Evolutionary conservation across 1,284 basidiomycete species (phyloP).

Genomic region (Tranzscheliella williamsii): DNA sequence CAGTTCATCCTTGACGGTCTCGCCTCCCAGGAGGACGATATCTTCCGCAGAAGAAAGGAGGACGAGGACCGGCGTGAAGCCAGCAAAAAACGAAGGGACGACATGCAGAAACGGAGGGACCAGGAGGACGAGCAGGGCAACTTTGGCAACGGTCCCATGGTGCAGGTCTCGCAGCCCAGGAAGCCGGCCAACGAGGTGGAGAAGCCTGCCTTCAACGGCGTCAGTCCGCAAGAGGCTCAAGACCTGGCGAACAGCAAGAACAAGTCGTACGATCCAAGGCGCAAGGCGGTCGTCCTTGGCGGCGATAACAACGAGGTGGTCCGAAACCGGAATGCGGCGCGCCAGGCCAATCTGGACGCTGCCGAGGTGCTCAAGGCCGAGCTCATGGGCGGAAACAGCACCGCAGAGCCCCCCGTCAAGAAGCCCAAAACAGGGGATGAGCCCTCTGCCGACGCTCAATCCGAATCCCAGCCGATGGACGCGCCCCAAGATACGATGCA

Average conservation of each 20-base stretch:
- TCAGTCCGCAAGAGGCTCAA: conserved; percentile 17
- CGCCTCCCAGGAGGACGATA: conserved; percentile 88
- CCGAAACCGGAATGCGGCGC: conserved; percentile 44
- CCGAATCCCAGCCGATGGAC: not conserved
- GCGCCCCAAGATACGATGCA: not conserved
- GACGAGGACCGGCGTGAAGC: conserved; percentile 88
- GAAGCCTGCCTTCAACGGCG: conserved; percentile 38
- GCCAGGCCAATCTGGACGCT: conserved; percentile 94
- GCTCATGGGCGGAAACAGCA: conserved; percentile 67
- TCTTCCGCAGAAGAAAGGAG: conserved; percentile 89
- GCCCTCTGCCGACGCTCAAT: not conserved
- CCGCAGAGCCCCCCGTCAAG: conserved; percentile 61
- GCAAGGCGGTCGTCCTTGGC: conserved; percentile 43
- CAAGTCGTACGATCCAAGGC: conserved; percentile 33
- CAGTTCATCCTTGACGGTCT: conserved; percentile 95
- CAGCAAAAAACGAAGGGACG: conserved; percentile 75
- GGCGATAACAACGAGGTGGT: conserved; percentile 53
- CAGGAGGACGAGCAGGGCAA: conserved; percentile 33
- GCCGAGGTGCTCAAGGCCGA: conserved; percentile 92
- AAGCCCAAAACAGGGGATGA: conserved; percentile 16
- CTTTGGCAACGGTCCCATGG: conserved; percentile 28
- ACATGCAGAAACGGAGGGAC: conserved; percentile 60
- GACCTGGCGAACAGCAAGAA: conserved; percentile 53
- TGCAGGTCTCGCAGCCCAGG: conserved; percentile 15
- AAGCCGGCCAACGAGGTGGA: conserved; percentile 25